A percentile compares a stretch with the other conserved stretches of the same genome.
Evolutionary conservation across 2,329 filamentous ascomycete genomes (phyloP).

Genomic region (Fusarium coffeatum): DNA sequence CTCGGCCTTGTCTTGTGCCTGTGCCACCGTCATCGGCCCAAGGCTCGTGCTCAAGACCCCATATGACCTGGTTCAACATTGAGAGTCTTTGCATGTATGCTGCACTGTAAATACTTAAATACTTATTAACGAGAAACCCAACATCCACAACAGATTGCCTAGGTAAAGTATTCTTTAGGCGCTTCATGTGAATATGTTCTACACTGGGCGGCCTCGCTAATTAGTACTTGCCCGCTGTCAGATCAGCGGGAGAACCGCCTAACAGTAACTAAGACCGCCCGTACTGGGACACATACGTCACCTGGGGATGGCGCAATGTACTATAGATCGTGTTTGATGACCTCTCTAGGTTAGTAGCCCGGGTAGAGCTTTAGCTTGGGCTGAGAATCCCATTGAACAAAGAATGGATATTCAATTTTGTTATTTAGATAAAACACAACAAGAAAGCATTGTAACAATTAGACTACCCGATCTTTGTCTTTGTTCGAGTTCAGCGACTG

Average conservation of each 20-base stretch:
- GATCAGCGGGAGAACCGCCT: constrained; percentile 18
- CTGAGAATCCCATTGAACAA: neutral
- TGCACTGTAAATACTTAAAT: neutral
- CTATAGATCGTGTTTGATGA: constrained; percentile 5
- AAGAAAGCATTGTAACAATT: neutral
- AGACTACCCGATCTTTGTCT: neutral
- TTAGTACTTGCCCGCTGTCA: constrained; percentile 14
- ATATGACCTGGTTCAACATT: neutral
- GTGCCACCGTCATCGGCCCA: constrained; percentile 7
- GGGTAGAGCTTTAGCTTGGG: neutral
- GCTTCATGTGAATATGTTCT: neutral
- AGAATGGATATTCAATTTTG: neutral
- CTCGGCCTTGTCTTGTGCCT: constrained; percentile 8
- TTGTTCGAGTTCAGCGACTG: neutral
- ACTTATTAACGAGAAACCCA: neutral
- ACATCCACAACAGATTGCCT: neutral
- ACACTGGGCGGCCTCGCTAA: constrained; percentile 35
- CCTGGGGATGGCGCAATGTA: constrained; percentile 17
- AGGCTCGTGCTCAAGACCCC: constrained; percentile 10
- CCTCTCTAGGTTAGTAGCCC: neutral
- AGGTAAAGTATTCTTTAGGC: neutral
- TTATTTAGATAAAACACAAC: neutral
- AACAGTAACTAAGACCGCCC: neutral
- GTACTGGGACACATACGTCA: constrained; percentile 1
- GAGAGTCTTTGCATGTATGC: neutral